Base-by-base conservation (phyloP, 768 basidiomycete species). In the Exsudoporus frostii region DNA sequence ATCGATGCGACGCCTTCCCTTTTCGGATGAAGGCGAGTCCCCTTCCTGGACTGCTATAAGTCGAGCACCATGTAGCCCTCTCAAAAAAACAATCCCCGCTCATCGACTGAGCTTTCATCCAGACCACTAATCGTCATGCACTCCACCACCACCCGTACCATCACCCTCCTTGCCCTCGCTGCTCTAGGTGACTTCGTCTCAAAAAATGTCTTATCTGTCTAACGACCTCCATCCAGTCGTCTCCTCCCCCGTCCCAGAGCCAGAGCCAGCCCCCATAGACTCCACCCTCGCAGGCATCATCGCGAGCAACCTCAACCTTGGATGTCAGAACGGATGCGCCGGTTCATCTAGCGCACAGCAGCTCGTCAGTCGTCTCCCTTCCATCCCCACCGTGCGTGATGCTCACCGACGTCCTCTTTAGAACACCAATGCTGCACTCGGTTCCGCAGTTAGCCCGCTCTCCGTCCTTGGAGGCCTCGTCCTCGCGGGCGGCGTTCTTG, bases 261-360 rank as follows among this genome's bases (percentile, higher is more conserved):
- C 62, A 20, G 60, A 62, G 13, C 65, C 65, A 20, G 55, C 57
- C 14, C 66, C 66, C 11, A 58, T 69, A 51, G 67, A 69, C 30
- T 13, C 63, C 5, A 22, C 2, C 2, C 27, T 64, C n/a, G 38
- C 65, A 7, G 13, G 50, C 5, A 37, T 61, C 50, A 11, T 69
- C 5, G 46, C 56, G 22, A 69, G 51, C 39, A 69, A 71, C 51
- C 47, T 57, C 20, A 64, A 67, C 25, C 48, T 65, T 11, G 57
- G 40, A 14, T 69, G 68, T 37, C 34, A 43, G 15, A 30, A 69
- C 5, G 67, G 63, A 27, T 71, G 69, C 27, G 2, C 46, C 1
- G 58, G 33, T 0, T 48, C 67, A 19, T 46, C 52, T 4, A 62
- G 60, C 39, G 57, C 50, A 20, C 58, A 67, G 30, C 60, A 62